Evolutionary conservation across 768 basidiomycete genomes (phyloP).

Genomic region (Leccinum ochraceum): DNA sequence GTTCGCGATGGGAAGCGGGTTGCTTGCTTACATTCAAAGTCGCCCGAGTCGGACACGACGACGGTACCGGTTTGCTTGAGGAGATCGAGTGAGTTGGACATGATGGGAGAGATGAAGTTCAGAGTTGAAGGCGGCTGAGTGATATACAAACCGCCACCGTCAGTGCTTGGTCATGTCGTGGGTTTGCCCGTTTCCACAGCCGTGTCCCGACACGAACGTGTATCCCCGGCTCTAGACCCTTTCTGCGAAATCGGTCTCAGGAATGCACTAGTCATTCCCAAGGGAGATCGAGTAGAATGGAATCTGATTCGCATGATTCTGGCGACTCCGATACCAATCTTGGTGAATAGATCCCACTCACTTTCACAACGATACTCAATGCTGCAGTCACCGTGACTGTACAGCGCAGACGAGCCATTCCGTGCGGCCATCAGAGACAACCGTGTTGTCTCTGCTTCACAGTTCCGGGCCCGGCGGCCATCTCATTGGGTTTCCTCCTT

Average conservation of each 20-base stretch:
- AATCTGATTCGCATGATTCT: no score
- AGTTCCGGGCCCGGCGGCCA: not conserved
- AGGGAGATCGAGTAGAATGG: not conserved
- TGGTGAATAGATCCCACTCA: no score
- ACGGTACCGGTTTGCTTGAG: conserved; percentile 93
- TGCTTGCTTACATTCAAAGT: conserved; percentile 71
- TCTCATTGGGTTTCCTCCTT: not conserved
- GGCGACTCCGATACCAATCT: not conserved
- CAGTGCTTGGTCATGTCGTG: conserved; percentile 18
- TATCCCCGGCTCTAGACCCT: conserved; percentile 9
- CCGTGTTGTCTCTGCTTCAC: conserved; percentile 10
- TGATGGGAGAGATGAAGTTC: conserved; percentile 40
- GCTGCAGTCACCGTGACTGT: conserved; percentile 14
- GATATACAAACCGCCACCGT: conserved; percentile 23
- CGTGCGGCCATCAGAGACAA: conserved; percentile 29
- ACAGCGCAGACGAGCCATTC: conserved; percentile 33
- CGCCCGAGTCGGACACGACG: conserved; percentile 97
- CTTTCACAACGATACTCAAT: no score
- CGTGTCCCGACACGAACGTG: conserved; percentile 16
- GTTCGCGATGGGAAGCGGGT: conserved; percentile 4
- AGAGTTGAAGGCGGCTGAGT: conserved; percentile 7
- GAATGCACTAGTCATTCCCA: not conserved
- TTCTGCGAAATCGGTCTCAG: not conserved
- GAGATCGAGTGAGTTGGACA: conserved; percentile 78
- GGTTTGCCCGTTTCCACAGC: conserved; percentile 19